Base-by-base conservation (phyloP, 164 flowering plant genomes). In the Warburgia ugandensis region DNA sequence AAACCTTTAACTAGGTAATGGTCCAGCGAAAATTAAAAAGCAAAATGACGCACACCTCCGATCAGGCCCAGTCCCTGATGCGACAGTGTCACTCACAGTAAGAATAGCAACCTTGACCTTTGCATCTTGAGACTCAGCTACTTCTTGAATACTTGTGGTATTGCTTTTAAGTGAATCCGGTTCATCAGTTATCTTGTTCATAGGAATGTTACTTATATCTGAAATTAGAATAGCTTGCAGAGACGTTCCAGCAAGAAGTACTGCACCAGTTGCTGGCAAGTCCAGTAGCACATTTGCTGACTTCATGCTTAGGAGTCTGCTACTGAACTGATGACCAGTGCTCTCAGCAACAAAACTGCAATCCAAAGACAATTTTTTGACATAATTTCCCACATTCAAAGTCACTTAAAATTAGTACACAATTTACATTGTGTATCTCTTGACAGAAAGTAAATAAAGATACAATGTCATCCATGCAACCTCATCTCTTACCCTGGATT, bases 71-170 rank as follows among this genome's bases (percentile, higher is more conserved):
- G 64, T 62, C 33, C 95, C 96, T 35, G 83, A 71, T 56, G 98
- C 82, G 66, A 85, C 96, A 47, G 95, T 85, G 59, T 87, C 96
- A 69, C 96, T 91, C 58, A 91, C 96, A 6, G 86, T 92, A 36
- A 83, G 85, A 64, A 92, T 58, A 39, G 86, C 94, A 41, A 81
- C 88, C 56, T 61, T 73, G 44, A 46, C 56, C 29, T 43, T 68
- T 45, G 66, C 53, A 48, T 52, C 74, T 45, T 43, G 52, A 51
- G 75, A 65, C 12, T 50, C 56, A 60, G 45, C 50, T 14, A 5
- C 54, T 56, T 48, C 42, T 37, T 35, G 52, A 28, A 58, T 54
- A 45, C 46, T 28, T 9, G 45, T 40, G n/a, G 10, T 42, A 62
- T 29, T 67, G 48, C 22, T 54, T 49, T 51, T 38, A 11, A 58